These are phyloP conservation scores for Acanthochlamys bracteata DNA, from an alignment of 106 monocot genomes.

Conservation along the genomic window DNA sequence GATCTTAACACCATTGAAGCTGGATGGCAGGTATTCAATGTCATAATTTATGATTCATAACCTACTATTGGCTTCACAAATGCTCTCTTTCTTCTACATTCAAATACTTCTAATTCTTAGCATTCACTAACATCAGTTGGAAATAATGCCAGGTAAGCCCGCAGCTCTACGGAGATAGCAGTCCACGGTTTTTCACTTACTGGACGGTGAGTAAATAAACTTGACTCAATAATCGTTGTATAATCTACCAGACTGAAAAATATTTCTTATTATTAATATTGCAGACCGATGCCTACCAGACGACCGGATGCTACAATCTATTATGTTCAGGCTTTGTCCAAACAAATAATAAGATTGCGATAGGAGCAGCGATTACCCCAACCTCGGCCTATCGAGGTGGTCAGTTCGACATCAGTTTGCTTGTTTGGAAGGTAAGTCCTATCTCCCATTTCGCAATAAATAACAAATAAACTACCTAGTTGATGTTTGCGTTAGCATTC, in stretches of 20 bases:
- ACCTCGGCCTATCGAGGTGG: constrained; percentile 38
- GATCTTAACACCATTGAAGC: constrained; percentile 98
- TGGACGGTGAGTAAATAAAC: constrained; percentile 64
- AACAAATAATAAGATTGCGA: constrained; percentile 64
- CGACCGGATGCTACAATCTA: constrained; percentile 84
- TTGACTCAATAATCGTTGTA: neutral
- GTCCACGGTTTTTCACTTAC: constrained; percentile 94
- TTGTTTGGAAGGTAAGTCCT: constrained; percentile 69
- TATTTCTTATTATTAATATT: neutral
- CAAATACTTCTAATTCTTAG: too few species aligned
- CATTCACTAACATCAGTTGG: too few species aligned
- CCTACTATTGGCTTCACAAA: neutral
- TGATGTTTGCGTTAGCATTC: too few species aligned
- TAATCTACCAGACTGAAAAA: neutral
- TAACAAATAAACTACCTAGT: too few species aligned
- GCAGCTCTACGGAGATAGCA: constrained; percentile 68
- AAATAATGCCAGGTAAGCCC: constrained; percentile 65
- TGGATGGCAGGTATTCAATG: constrained; percentile 67
- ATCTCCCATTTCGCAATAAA: too few species aligned
- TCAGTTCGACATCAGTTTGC: constrained; percentile 75
- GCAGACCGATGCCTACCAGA: constrained; percentile 80
- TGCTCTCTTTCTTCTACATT: neutral
- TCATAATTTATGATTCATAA: neutral
- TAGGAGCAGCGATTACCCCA: constrained; percentile 78
- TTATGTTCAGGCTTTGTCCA: constrained; percentile 86